Percentiles rank a stretch among this genome's conserved stretches.
Conservation (phyloP, 345 rosid species). For the Abelmoschus esculentus region DNA sequence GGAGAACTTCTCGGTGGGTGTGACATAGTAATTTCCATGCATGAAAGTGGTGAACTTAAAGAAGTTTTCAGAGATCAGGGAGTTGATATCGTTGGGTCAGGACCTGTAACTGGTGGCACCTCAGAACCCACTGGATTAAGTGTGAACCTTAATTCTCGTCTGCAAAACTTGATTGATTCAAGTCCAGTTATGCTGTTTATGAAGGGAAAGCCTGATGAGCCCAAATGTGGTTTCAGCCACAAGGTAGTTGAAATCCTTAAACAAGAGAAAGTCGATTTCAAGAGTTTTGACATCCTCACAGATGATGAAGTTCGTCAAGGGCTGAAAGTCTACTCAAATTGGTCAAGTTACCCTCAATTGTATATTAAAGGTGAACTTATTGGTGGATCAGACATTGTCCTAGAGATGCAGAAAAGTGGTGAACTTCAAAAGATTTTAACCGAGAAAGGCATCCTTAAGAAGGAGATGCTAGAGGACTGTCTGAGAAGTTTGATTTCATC, state of each 20-base stretch:
- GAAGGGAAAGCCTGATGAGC: slow-evolving; percentile 88
- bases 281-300: slow-evolving; percentile 70
- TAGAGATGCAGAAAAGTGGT: slow-evolving; percentile 95
- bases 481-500: slow-evolving; percentile 52
- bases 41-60: slow-evolving; percentile 74
- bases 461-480: slow-evolving; percentile 55
- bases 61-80: slow-evolving; percentile 67
- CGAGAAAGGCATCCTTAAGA: slow-evolving; percentile 51
- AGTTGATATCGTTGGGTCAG: slow-evolving; percentile 25
- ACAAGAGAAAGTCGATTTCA: slow-evolving; percentile 64
- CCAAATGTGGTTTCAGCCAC: slow-evolving; percentile 87
- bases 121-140: slow-evolving; percentile 55
- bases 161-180: slow-evolving; percentile 51
- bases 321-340: slow-evolving; percentile 80
- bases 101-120: slow-evolving; percentile 37
- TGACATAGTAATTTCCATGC: slow-evolving; percentile 88
- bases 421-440: slow-evolving; percentile 52
- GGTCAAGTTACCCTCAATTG: slow-evolving; percentile 97
- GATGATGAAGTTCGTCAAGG: slow-evolving; percentile 93
- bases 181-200: slow-evolving; percentile 79
- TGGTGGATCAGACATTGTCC: slow-evolving; percentile 88
- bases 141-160: slow-evolving; percentile 39
- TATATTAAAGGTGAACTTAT: slow-evolving; percentile 68
- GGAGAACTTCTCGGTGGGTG: slow-evolving; percentile 96
- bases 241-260: slow-evolving; percentile 78